These are phyloP conservation scores for Vitis rotundifolia DNA, from an alignment of 164 flowering plant species.

Conservation along the genomic window DNA sequence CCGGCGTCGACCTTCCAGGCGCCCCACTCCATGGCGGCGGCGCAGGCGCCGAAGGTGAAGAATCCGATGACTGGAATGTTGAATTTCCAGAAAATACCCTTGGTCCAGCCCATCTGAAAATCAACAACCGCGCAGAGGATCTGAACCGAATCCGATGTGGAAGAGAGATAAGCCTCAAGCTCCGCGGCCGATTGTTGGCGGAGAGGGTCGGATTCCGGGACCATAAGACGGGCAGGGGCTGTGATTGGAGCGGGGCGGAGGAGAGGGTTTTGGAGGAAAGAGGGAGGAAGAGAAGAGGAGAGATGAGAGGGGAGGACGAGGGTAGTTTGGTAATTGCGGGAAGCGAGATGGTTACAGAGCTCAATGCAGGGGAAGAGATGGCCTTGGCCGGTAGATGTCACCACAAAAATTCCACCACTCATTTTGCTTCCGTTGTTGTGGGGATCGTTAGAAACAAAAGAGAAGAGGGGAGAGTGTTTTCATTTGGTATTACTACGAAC, in stretches of 20 bases:
- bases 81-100: constrained; percentile 26
- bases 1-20: constrained; percentile 35
- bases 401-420: constrained; percentile 34
- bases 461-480: no score
- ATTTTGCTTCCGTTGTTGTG: not conserved
- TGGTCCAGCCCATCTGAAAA: constrained; percentile 48
- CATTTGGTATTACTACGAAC: not conserved
- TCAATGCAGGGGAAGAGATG: constrained; percentile 57
- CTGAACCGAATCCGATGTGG: constrained; percentile 9
- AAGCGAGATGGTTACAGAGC: constrained; percentile 49
- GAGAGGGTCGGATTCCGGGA: constrained; percentile 5
- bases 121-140: constrained; percentile 47
- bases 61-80: constrained; percentile 37
- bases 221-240: not conserved
- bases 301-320: constrained; percentile 43
- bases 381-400: constrained; percentile 56
- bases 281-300: constrained; percentile 37
- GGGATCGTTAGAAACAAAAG: no score
- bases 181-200: constrained; percentile 10
- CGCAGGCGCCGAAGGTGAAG: constrained; percentile 61
- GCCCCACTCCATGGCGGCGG: constrained; percentile 48
- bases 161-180: constrained; percentile 24
- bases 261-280: constrained; percentile 31
- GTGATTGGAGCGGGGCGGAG: constrained; percentile 26
- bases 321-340: constrained; percentile 30